Evolutionary conservation across 192 early-diverging fungal species (phyloP), one percentile per base, ranked within the genome.

Genomic region (Rhizophlyctis rosea): DNA sequence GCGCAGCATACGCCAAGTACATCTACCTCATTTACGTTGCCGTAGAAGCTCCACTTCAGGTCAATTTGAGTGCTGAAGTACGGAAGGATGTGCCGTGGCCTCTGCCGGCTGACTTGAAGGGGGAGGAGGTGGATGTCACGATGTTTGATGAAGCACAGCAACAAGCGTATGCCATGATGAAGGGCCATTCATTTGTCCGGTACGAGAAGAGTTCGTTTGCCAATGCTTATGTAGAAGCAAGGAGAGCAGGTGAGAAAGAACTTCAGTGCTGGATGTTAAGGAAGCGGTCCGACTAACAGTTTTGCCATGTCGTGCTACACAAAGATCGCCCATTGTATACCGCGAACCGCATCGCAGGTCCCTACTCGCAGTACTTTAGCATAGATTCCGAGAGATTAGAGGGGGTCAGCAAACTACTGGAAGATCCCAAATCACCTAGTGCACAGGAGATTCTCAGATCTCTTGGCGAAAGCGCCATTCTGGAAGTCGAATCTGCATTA

Each of bases 81-180:
- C 75, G 85, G 27, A 80, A 81, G 4, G 87, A 87, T n/a, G 83
- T 93, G 31, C 78, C 79, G 14, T 88, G 87, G 83, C 86, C 87
- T 18, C 74, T 87, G 44, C 60, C 79, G 64, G n/a, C n/a, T n/a
- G n/a, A n/a, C n/a, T n/a, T n/a, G n/a, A n/a, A n/a, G n/a, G n/a
- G n/a, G n/a, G 77, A 81, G 21, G 71, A 78, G 7, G 52, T 81
- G 57, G 86, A 85, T 34, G 77, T 81, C 23, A 82, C 78, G 60
- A 77, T 92, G 51, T 95, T 88, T 75, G 91, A 95, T 73, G 88
- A 87, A 50, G 86, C 86, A 0, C 85, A 92, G 71, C 84, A 89
- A 52, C 82, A 89, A 47, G 80, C 89, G 2, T 90, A 90, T 47
- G 85, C 85, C 28, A 74, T 87, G 34, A 69, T 94, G 53, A 92